Base-by-base conservation (phyloP, 1,284 basidiomycete genomes). In the Puccinia triticina region DNA sequence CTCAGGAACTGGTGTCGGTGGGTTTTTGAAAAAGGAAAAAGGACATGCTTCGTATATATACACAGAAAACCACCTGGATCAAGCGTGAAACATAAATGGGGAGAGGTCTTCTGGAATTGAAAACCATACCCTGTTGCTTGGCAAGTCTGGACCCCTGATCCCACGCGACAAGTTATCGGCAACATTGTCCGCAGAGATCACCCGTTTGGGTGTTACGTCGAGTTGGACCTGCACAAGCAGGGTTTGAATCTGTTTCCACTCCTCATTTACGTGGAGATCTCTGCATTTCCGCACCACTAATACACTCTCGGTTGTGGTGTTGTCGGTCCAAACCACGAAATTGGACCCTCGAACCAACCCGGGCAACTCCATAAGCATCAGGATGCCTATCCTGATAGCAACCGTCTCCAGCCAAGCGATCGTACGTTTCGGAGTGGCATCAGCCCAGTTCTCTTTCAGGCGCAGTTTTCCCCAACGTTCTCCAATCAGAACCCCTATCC, bases 231-330 rank as follows among this genome's bases (percentile, higher is more conserved):
- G 1, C 10, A 64, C 26, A 7, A 77, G 32, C 23, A 77, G 3
- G 2, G 48, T 14, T 50, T 61, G 75, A 21, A 66, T 77, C 16
- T 18, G 5, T 37, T 77, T 77, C 59, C 75, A 77, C 43, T 77
- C 75, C n/a, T 43, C 2, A 32, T 77, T 66, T 10, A 48, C 34
- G 1, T 7, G 5, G 0, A 5, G 1, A 32, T 77, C 75, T 5
- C 32, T 66, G 12, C 26, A 66, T 18, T 64, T 77, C 8, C 29
- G 4, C 8, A 21, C 0, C 3, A 29, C 0, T 1, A 77, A 10
- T 1, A 48, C 34, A 2, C 23, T 26, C 46, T 66, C 4, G 0
- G 74, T 46, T 7, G 50, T 76, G 2, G 57, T 40, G 11, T 76
- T 76, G 40, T 76, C 74, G 5, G 75, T 77, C 12, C 66, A 64